Evolutionary conservation across 164 flowering plant species (phyloP).

Genomic region (Chimonanthus salicifolius): DNA sequence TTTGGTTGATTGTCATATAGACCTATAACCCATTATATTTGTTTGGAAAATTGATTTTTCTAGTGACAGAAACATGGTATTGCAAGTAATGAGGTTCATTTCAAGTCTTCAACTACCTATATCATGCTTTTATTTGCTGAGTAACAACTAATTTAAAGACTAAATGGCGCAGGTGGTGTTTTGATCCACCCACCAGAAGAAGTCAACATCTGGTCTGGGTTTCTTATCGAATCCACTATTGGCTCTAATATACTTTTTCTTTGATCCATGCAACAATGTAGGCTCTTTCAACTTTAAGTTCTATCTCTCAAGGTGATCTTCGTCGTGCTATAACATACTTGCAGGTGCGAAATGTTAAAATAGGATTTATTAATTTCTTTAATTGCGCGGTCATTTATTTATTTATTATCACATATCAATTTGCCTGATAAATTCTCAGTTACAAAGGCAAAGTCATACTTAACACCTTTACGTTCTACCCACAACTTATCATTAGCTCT

Average conservation of each 20-base stretch:
- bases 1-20: too few relatives aligned
- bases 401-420: not conserved
- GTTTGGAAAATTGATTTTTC: too few relatives aligned
- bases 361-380: not conserved
- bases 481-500: not conserved
- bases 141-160: too few relatives aligned
- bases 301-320: constrained; percentile 95
- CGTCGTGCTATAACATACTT: constrained; percentile 95
- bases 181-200: not conserved
- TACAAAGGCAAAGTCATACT: not conserved
- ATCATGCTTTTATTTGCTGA: too few relatives aligned
- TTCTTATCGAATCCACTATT: not conserved
- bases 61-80: too few relatives aligned
- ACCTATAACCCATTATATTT: too few relatives aligned
- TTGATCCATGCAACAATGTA: constrained; percentile 20
- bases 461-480: not conserved
- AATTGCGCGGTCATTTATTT: not conserved
- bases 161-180: too few relatives aligned
- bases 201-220: not conserved
- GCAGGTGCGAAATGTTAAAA: constrained; percentile 43
- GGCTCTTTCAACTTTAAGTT: constrained; percentile 92
- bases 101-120: too few relatives aligned
- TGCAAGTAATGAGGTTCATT: too few relatives aligned
- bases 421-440: not conserved
- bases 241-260: constrained; percentile 6